A percentile compares a stretch with the other conserved stretches of the same genome.
phyloP scores from a whole-genome alignment of 176 grass and related monocot genomes.

The Bonia amplexicaulis region DNA sequence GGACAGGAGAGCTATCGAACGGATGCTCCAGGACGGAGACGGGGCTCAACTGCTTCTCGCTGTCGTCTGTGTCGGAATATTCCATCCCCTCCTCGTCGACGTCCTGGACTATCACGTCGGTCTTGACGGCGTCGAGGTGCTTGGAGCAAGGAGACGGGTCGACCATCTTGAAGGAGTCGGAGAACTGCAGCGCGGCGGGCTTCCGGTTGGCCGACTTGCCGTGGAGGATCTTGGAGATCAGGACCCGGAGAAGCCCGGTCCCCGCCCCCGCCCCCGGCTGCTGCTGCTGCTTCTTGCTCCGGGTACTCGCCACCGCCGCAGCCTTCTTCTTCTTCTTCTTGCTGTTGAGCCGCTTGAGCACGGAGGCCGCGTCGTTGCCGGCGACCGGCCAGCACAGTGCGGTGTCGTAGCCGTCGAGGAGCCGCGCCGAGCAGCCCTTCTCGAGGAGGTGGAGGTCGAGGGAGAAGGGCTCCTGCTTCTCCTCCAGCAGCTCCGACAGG shows the following conservation, averaged over 20 bases:
- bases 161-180: constrained; percentile 25
- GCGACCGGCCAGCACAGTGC: constrained; percentile 58
- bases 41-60: constrained; percentile 69
- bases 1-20: constrained; percentile 44
- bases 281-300: constrained; percentile 1
- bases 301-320: not conserved
- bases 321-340: not conserved
- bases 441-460: constrained; percentile 79
- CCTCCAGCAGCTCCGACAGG: constrained; percentile 70
- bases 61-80: constrained; percentile 28
- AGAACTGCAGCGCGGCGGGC: constrained; percentile 38
- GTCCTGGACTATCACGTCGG: not conserved
- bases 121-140: constrained; percentile 7
- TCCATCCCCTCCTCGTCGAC: not conserved
- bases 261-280: not conserved
- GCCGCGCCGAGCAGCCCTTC: constrained; percentile 50
- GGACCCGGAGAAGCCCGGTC: constrained; percentile 24
- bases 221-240: constrained; percentile 61
- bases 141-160: not conserved
- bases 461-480: constrained; percentile 85
- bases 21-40: constrained; percentile 77
- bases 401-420: constrained; percentile 50
- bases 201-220: constrained; percentile 18
- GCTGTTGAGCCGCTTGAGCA: constrained; percentile 40
- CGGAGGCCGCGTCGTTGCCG: constrained; percentile 3